phyloP scores from a whole-genome alignment of 768 basidiomycete species.

The Collybiopsis confluens region DNA sequence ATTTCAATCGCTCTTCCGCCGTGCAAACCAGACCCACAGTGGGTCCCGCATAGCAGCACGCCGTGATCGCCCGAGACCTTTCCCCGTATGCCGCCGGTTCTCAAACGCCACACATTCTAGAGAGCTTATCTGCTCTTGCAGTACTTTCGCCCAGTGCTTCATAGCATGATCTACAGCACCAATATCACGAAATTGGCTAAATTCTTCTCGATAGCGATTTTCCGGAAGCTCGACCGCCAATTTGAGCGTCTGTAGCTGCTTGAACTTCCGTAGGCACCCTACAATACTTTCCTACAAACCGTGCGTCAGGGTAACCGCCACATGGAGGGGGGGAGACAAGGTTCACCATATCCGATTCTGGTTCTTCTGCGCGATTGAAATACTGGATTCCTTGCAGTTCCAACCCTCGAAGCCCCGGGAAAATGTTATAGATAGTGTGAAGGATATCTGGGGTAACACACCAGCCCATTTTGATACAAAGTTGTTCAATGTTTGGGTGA shows the following conservation, averaged over 20 bases:
- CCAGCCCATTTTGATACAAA: constrained; percentile 9
- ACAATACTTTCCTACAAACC: background rate
- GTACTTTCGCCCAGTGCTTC: background rate
- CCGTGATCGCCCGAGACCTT: background rate
- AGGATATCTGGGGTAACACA: constrained; percentile 1
- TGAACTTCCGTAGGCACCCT: background rate
- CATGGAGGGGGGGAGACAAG: background rate
- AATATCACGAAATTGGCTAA: background rate
- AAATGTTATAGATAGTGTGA: background rate
- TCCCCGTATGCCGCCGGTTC: constrained; percentile 4
- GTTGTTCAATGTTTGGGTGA: background rate
- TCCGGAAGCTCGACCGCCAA: constrained; percentile 6
- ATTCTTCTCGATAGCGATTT: background rate
- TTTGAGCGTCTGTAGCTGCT: constrained; percentile 3
- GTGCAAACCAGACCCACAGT: constrained; percentile 4
- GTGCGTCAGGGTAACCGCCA: too few relatives aligned
- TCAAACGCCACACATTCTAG: constrained; percentile 5
- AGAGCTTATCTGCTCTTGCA: background rate
- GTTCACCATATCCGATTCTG: constrained; percentile 7
- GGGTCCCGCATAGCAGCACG: background rate
- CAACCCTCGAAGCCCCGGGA: constrained; percentile 1
- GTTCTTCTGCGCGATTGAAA: constrained; percentile 6
- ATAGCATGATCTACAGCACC: constrained; percentile 1
- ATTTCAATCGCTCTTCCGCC: too few relatives aligned
- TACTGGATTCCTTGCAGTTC: constrained; percentile 8